These are phyloP conservation scores for Tricholoma terreum DNA, from an alignment of 768 basidiomycete genomes.

Conservation along the genomic window DNA sequence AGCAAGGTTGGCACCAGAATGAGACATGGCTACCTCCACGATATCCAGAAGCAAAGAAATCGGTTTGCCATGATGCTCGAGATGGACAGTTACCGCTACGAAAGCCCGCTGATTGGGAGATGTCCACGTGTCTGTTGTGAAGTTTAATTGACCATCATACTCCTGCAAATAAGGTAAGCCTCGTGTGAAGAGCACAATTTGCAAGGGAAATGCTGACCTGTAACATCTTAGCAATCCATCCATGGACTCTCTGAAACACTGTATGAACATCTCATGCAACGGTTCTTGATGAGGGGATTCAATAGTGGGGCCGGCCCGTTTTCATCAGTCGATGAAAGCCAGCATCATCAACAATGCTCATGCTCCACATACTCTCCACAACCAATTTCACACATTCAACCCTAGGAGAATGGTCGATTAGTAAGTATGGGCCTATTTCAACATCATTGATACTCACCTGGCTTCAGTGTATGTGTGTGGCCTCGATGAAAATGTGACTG, in stretches of 20 bases:
- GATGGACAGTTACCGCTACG: constrained; percentile 26
- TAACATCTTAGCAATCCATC: constrained; percentile 24
- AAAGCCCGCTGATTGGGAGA: too few relatives aligned
- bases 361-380: background rate
- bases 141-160: constrained; percentile 24
- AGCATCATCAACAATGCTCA: background rate
- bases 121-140: too few relatives aligned
- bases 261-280: too few relatives aligned
- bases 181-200: background rate
- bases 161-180: constrained; percentile 12
- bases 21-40: constrained; percentile 28
- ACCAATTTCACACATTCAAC: constrained; percentile 23
- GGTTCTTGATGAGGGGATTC: too few relatives aligned
- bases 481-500: constrained; percentile 23
- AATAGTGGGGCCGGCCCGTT: too few relatives aligned
- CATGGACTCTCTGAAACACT: too few relatives aligned
- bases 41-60: constrained; percentile 30
- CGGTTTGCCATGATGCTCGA: constrained; percentile 21
- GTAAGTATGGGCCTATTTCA: background rate
- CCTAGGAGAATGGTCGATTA: constrained; percentile 12
- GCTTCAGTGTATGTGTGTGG: constrained; percentile 18
- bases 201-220: constrained; percentile 12
- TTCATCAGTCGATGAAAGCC: too few relatives aligned
- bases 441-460: constrained; percentile 10
- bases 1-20: constrained; percentile 32